A percentile compares a stretch with the other conserved stretches of the same genome.
These are phyloP conservation scores for Pseudisothecium myosuroides DNA, from an alignment of 225 moss, liverwort and hornwort genomes.

Conservation along the genomic window DNA sequence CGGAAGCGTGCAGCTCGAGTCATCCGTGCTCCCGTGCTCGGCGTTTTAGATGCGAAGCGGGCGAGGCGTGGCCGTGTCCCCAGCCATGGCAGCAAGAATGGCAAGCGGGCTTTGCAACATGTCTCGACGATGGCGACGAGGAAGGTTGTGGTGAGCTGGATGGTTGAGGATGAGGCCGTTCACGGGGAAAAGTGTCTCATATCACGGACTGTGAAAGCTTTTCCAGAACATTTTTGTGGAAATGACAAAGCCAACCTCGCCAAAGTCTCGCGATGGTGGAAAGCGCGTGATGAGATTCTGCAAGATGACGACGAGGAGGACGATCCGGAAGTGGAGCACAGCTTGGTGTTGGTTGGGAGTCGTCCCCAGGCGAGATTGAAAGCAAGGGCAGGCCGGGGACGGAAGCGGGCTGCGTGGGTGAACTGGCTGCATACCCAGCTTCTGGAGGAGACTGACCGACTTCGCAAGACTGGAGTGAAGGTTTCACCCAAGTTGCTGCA, in stretches of 20 bases:
- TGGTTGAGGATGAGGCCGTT: slow-evolving; percentile 32
- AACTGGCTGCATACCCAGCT: slow-evolving; percentile 29
- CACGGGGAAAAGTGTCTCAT: slow-evolving; percentile 23
- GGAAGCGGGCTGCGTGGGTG: slow-evolving; percentile 44
- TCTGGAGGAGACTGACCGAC: slow-evolving; percentile 27
- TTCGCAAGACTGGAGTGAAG: slow-evolving; percentile 18
- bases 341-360: not conserved
- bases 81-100: slow-evolving; percentile 13
- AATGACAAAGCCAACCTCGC: slow-evolving; percentile 33
- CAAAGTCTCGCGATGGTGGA: slow-evolving; percentile 43
- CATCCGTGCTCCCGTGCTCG: slow-evolving; percentile 25
- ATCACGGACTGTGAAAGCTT: slow-evolving; percentile 34
- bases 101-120: slow-evolving; percentile 36
- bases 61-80: slow-evolving; percentile 19
- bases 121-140: slow-evolving; percentile 40
- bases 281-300: slow-evolving; percentile 13
- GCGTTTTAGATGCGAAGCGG: slow-evolving; percentile 30
- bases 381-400: slow-evolving; percentile 33
- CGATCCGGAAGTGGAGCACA: not conserved
- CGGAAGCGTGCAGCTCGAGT: slow-evolving; percentile 32
- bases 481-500: slow-evolving; percentile 19
- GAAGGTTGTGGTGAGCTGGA: slow-evolving; percentile 36
- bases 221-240: slow-evolving; percentile 32
- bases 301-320: slow-evolving; percentile 16
- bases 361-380: slow-evolving; percentile 12